Evolutionary conservation across 768 basidiomycete genomes (phyloP).

Genomic region (Multifurca ochricompacta): DNA sequence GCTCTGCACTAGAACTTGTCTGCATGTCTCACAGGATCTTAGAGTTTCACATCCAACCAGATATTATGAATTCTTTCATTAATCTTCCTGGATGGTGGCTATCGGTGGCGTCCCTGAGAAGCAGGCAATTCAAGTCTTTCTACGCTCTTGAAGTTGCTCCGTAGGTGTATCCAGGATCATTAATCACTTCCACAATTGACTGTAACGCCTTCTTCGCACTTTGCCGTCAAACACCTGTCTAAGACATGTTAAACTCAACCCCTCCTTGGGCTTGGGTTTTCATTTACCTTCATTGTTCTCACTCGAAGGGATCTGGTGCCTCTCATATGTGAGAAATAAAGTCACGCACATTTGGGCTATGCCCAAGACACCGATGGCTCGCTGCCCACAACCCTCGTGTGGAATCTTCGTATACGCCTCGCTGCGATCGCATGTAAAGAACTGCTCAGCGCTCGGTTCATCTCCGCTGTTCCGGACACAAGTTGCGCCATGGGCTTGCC

Average conservation of each 20-base stretch:
- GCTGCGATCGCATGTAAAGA: slow-evolving; percentile 4
- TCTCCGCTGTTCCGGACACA: slow-evolving; percentile 3
- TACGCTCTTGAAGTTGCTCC: background rate
- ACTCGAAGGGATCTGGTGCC: background rate
- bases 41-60: background rate
- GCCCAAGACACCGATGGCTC: background rate
- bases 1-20: background rate
- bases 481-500: background rate
- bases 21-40: background rate
- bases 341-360: background rate
- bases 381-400: background rate
- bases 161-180: background rate
- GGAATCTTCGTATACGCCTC: background rate
- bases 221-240: background rate
- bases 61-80: background rate
- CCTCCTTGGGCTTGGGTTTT: background rate
- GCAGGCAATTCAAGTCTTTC: background rate
- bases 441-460: background rate
- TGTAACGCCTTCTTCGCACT: too few relatives aligned
- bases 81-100: background rate
- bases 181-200: background rate
- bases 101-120: too few relatives aligned
- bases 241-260: background rate
- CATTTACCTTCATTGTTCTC: background rate
- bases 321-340: background rate